A percentile compares a stretch with the other conserved stretches of the same genome.
Evolutionary conservation across 371 early-diverging fungal species (phyloP).

Genomic region (Mucor sp.): DNA sequence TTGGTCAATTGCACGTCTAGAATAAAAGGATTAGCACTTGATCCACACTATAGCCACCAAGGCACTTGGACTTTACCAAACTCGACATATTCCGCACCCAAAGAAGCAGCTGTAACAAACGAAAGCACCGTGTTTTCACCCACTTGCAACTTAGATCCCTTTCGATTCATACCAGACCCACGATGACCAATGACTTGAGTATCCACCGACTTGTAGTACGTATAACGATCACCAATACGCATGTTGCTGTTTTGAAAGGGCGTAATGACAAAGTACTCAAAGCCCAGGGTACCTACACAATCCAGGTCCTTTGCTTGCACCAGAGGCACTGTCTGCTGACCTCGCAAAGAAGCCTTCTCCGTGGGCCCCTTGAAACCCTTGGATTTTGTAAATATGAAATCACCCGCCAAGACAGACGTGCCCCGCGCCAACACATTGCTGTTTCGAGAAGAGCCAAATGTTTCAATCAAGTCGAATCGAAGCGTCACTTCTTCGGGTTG

Average conservation of each 20-base stretch:
- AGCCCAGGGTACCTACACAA: conserved; percentile 61
- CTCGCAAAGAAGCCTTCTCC: conserved; percentile 43
- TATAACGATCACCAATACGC: conserved; percentile 58
- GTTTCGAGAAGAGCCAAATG: conserved; percentile 49
- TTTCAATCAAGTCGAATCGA: conserved; percentile 69
- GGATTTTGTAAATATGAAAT: conserved; percentile 43
- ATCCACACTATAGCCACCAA: no score
- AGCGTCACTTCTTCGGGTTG: conserved; percentile 60
- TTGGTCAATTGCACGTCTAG: conserved; percentile 94
- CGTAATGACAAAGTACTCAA: conserved; percentile 68
- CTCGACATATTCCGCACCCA: conserved; percentile 93
- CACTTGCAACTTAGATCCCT: conserved; percentile 67
- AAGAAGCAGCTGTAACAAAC: conserved; percentile 83
- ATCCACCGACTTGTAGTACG: conserved; percentile 67
- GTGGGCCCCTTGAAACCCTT: conserved; percentile 42
- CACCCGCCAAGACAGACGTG: conserved; percentile 57
- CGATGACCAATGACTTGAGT: conserved; percentile 93
- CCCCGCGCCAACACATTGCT: conserved; percentile 61
- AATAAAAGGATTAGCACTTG: neutral
- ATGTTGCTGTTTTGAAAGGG: conserved; percentile 68
- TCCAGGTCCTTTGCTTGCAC: conserved; percentile 56
- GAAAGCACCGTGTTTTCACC: conserved; percentile 96
- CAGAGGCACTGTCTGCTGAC: conserved; percentile 61
- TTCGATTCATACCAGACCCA: conserved; percentile 90
- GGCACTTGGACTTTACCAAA: conserved; percentile 70